Evolutionary conservation across 2,329 filamentous ascomycete species (phyloP), one percentile per base, ranked within the genome.

Genomic region (Aspergillus pseudoglaucus): DNA sequence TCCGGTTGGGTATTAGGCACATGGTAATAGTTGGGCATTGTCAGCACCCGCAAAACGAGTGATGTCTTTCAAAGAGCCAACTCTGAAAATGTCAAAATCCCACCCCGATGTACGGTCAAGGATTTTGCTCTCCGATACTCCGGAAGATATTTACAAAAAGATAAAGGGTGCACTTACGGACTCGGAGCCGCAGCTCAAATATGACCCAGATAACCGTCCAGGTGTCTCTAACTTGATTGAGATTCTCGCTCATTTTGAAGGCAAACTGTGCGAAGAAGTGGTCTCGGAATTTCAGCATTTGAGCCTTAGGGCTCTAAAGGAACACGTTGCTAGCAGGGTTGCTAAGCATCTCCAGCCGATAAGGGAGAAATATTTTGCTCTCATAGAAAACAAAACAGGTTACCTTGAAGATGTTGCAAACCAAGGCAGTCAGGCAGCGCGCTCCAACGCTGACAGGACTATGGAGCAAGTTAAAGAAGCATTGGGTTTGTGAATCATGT

Each of bases 21-120:
- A 27, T 43, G 12, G 35, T 38, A 35, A 23, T 42, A 33, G 15
- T 3, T 43, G 17, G 43, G 52, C 33, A 17, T 5, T 10, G 14
- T 15, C 33, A 88, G 85, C 85, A n/a, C 84, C 87, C 4, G 81
- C 87, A 2, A 88, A 86, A 59, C 83, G 91, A 52, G 79, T 98
- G 52, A 97, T 96, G 90, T 95, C 90, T 15, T 80, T 98, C 18
- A 82, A 80, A 45, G 75, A 88, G 9, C 91, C 93, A 0, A 71
- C 67, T 0, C 75, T 80, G 45, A 98, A 98, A 66, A 98, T 98
- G 93, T 95, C 90, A 47, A 98, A 98, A 69, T 95, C 90, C 0
- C 79, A 89, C 59, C 63, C 76, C 0, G 81, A 87, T 56, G 75
- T 79, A 2, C 80, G 79, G 44, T 94, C 89, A 6, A 80, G 89